Evolutionary conservation across 106 monocot species (phyloP).

Genomic region (Dioscorea alata): DNA sequence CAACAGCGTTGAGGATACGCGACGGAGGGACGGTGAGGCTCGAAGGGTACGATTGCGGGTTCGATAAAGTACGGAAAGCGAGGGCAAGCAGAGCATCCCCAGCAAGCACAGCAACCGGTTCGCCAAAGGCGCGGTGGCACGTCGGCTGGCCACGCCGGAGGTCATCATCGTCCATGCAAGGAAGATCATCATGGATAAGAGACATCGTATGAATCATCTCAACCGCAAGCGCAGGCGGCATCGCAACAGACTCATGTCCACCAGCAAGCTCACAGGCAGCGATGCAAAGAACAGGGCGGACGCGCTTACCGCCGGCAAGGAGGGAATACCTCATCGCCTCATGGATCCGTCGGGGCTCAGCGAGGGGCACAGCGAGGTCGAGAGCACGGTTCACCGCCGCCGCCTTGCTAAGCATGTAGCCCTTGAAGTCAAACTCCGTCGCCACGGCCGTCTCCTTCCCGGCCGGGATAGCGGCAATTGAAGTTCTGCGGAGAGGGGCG

Average conservation of each 20-base stretch:
- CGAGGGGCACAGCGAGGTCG: conserved; percentile 28
- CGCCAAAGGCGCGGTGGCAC: conserved; percentile 51
- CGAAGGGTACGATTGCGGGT: conserved; percentile 5
- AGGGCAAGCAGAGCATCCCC: conserved; percentile 68
- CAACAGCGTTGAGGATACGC: conserved; percentile 31
- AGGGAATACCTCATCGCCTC: conserved; percentile 75
- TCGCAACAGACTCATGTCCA: conserved; percentile 20
- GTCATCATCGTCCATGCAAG: conserved; percentile 72
- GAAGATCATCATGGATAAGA: conserved; percentile 70
- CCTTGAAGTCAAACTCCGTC: conserved; percentile 43
- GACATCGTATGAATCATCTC: conserved; percentile 86
- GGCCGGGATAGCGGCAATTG: neutral
- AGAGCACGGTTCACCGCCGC: conserved; percentile 38
- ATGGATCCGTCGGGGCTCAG: conserved; percentile 31
- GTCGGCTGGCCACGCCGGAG: conserved; percentile 63
- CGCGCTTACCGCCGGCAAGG: conserved; percentile 61
- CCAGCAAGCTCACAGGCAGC: conserved; percentile 55
- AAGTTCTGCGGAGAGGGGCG: neutral
- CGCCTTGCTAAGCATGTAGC: conserved; percentile 44
- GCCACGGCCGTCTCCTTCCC: neutral
- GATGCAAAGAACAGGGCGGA: conserved; percentile 54
- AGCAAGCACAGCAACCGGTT: conserved; percentile 55
- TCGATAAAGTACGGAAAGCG: conserved; percentile 39
- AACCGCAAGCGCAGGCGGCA: conserved; percentile 41
- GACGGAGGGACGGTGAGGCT: neutral